Evolutionary conservation across 352 stramenopile species (phyloP).

Genomic region (Pythium utonaiense): DNA sequence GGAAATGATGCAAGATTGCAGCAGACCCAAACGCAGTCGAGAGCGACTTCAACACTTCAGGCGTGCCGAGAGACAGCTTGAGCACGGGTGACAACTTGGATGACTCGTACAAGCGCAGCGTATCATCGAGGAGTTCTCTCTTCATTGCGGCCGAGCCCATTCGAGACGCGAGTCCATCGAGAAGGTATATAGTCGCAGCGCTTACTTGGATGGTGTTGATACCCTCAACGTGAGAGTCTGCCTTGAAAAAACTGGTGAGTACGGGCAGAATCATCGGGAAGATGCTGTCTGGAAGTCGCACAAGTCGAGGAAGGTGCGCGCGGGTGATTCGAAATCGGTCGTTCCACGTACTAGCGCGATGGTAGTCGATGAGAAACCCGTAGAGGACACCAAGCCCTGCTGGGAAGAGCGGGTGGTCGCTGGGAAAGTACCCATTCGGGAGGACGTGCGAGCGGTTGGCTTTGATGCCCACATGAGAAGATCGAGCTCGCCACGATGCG

Average conservation of each 20-base stretch:
- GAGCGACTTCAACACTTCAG: slow-evolving; percentile 39
- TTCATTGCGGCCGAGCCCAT: slow-evolving; percentile 31
- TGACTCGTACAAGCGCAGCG: slow-evolving; percentile 60
- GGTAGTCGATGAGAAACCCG: slow-evolving; percentile 42
- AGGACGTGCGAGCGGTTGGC: not conserved
- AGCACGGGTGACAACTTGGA: slow-evolving; percentile 33
- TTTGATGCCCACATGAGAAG: not conserved
- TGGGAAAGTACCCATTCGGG: not conserved
- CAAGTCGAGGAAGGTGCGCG: slow-evolving; percentile 33
- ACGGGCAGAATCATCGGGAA: slow-evolving; percentile 53
- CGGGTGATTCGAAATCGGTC: slow-evolving; percentile 35
- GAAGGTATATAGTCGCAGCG: slow-evolving; percentile 57
- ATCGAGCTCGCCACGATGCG: slow-evolving; percentile 16
- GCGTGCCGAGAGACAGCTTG: slow-evolving; percentile 43
- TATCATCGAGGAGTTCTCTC: slow-evolving; percentile 37
- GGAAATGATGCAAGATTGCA: slow-evolving; percentile 45
- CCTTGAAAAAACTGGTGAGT: slow-evolving; percentile 51
- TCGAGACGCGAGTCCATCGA: slow-evolving; percentile 38
- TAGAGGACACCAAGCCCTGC: slow-evolving; percentile 41
- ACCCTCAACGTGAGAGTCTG: slow-evolving; percentile 33
- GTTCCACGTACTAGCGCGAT: slow-evolving; percentile 35
- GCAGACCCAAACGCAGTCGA: slow-evolving; percentile 34
- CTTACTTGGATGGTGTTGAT: slow-evolving; percentile 41
- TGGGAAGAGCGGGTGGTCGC: slow-evolving; percentile 32
- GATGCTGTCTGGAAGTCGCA: slow-evolving; percentile 34